Evolutionary conservation across 495 filamentous ascomycete genomes (phyloP).

Genomic region (Xylaria palmicola): DNA sequence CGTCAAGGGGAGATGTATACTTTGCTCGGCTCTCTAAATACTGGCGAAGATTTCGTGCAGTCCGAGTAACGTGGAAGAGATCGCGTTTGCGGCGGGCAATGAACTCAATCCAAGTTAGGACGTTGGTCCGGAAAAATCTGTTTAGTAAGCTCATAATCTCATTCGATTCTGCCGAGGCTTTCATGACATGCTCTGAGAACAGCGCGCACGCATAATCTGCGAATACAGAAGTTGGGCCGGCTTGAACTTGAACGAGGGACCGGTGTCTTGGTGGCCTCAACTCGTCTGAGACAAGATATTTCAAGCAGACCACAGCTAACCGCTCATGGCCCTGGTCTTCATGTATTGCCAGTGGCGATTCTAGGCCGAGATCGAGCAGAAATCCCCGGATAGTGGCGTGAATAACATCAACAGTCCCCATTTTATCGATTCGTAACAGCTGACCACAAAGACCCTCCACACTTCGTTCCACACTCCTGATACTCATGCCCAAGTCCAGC

Average conservation of each 20-base stretch:
- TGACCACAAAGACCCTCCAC: slow-evolving; percentile 5
- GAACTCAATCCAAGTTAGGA: not conserved
- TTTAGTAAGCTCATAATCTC: slow-evolving; percentile 2
- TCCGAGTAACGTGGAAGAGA: not conserved
- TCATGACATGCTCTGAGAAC: not conserved
- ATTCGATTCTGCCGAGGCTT: not conserved
- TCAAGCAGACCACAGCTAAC: slow-evolving; percentile 1
- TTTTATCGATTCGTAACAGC: not conserved
- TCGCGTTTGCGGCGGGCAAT: not conserved
- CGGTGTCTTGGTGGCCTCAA: not conserved
- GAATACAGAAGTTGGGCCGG: not conserved
- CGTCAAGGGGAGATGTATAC: not conserved
- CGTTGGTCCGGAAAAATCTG: slow-evolving; percentile 7
- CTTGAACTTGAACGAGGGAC: not conserved
- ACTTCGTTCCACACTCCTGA: slow-evolving; percentile 9
- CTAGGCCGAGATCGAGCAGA: not conserved
- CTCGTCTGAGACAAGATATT: not conserved
- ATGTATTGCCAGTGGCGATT: not conserved
- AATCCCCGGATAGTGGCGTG: not conserved
- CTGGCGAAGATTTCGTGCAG: not conserved
- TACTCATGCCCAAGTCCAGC: not conserved
- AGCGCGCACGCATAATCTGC: not conserved
- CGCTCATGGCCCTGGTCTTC: not conserved
- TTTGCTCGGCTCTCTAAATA: not conserved
- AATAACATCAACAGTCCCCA: not conserved